phyloP scores from a whole-genome alignment of 2,329 filamentous ascomycete genomes.

The Calonectria ilicicola region DNA sequence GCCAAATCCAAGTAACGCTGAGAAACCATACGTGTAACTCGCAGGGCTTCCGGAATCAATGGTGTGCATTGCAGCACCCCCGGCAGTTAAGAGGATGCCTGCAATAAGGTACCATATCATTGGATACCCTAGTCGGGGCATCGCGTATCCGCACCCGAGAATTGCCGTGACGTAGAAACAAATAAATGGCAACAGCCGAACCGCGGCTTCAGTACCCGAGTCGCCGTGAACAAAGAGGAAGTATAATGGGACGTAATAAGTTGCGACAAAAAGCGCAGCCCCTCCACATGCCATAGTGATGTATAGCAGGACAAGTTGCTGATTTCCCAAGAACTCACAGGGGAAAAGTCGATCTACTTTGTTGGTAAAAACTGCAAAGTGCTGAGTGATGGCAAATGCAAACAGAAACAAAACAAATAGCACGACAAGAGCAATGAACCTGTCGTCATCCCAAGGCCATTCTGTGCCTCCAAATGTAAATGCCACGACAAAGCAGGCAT shows the following conservation, averaged over 20 bases:
- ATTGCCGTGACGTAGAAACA: slow-evolving; percentile 30
- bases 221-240: slow-evolving; percentile 37
- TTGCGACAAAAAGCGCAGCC: slow-evolving; percentile 23
- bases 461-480: slow-evolving; percentile 61
- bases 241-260: slow-evolving; percentile 33
- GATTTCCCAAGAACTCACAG: slow-evolving; percentile 31
- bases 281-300: slow-evolving; percentile 28
- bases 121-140: slow-evolving; percentile 28
- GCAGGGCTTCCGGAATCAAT: slow-evolving; percentile 24
- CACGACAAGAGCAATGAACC: slow-evolving; percentile 58
- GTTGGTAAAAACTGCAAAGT: slow-evolving; percentile 54
- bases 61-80: slow-evolving; percentile 21
- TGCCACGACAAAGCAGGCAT: slow-evolving; percentile 56
- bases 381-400: slow-evolving; percentile 49
- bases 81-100: slow-evolving; percentile 19
- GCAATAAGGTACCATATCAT: slow-evolving; percentile 22
- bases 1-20: slow-evolving; percentile 29
- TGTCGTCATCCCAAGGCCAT: slow-evolving; percentile 59
- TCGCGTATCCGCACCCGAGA: slow-evolving; percentile 23
- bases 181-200: slow-evolving; percentile 35
- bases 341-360: slow-evolving; percentile 48
- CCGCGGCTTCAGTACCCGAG: slow-evolving; percentile 29
- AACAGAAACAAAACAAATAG: slow-evolving; percentile 51
- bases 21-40: slow-evolving; percentile 35
- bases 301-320: slow-evolving; percentile 39